Conservation (phyloP, 1,139 yeast species). For the Yamadazyma jaroonii region DNA sequence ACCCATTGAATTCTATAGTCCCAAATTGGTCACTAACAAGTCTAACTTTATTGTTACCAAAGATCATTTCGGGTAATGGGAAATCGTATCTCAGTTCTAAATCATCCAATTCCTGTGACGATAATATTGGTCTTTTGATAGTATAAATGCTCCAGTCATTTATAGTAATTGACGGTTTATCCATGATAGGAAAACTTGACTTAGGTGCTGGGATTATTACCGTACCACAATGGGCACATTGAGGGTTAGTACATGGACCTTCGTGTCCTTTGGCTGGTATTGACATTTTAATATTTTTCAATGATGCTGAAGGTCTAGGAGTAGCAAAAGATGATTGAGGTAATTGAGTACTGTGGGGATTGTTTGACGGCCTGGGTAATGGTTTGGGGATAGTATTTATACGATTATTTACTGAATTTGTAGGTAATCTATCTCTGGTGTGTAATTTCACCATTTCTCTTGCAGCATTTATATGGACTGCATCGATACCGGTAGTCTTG, state of each 20-base stretch:
- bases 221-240: conserved; percentile 63
- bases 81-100: conserved; percentile 60
- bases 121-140: conserved; percentile 72
- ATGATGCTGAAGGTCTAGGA: not conserved
- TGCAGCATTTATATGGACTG: conserved; percentile 60
- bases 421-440: conserved; percentile 29
- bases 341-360: not conserved
- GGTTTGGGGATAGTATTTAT: not conserved
- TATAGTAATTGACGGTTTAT: conserved; percentile 63
- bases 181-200: conserved; percentile 58
- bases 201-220: conserved; percentile 74
- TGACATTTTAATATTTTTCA: conserved; percentile 11
- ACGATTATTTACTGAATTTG: conserved; percentile 2
- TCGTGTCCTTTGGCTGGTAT: conserved; percentile 34
- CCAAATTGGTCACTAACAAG: conserved; percentile 40
- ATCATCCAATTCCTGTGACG: conserved; percentile 68
- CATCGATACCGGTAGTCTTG: conserved; percentile 38
- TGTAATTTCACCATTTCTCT: conserved; percentile 56
- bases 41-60: conserved; percentile 79
- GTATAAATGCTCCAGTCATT: conserved; percentile 78
- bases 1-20: conserved; percentile 62
- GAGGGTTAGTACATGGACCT: conserved; percentile 46
- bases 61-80: conserved; percentile 96
- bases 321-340: conserved; percentile 2
- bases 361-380: not conserved